Percentiles rank a stretch among this genome's conserved stretches.
Evolutionary conservation across 345 rosid species (phyloP).

Genomic region (Salix viminalis): DNA sequence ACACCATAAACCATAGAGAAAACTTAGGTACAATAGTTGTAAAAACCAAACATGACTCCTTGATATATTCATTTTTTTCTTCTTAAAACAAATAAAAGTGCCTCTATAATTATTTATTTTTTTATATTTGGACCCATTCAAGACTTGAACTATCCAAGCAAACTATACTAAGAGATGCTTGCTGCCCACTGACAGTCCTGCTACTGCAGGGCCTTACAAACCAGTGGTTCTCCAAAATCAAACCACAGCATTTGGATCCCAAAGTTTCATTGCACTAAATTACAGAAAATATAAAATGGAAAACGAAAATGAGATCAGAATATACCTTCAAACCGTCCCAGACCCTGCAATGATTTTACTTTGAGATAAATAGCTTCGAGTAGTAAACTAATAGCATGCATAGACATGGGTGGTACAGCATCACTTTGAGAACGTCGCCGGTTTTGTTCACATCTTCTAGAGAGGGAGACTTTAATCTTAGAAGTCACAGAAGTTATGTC

Average conservation of each 20-base stretch:
- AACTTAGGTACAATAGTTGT: background rate
- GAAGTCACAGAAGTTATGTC: constrained; percentile 59
- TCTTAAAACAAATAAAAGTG: background rate
- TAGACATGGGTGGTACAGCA: constrained; percentile 55
- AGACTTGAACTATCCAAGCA: background rate
- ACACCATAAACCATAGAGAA: background rate
- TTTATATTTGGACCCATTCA: background rate
- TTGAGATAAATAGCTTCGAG: constrained; percentile 80
- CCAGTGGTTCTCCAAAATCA: background rate
- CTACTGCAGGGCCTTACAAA: background rate
- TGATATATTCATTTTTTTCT: background rate
- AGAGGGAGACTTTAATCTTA: constrained; percentile 54
- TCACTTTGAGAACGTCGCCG: constrained; percentile 43
- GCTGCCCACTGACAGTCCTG: background rate
- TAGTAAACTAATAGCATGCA: constrained; percentile 64
- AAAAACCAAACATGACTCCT: background rate
- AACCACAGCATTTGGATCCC: background rate
- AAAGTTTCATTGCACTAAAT: background rate
- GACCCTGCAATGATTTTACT: constrained; percentile 72
- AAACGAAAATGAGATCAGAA: background rate
- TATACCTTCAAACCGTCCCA: constrained; percentile 64
- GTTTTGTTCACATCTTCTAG: constrained; percentile 43
- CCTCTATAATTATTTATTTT: background rate
- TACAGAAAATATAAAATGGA: background rate
- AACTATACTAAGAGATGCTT: background rate